These are phyloP conservation scores for Jasminum sambac DNA, from an alignment of 257 asterid species.

Conservation along the genomic window DNA sequence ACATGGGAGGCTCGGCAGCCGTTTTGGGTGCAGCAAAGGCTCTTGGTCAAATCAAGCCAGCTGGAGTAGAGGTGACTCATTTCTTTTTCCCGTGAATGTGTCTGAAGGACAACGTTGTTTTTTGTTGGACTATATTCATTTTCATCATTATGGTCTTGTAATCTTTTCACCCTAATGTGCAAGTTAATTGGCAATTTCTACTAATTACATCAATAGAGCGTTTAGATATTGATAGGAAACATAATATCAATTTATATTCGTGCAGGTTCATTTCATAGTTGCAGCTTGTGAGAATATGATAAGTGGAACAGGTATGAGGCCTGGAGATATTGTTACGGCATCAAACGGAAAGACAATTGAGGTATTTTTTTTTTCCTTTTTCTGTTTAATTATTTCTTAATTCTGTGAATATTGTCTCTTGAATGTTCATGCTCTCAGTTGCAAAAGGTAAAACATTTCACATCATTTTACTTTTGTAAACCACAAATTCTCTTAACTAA, in stretches of 20 bases:
- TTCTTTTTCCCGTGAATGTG: slow-evolving; percentile 2
- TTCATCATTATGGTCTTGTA: slow-evolving; percentile 5
- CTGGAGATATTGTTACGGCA: slow-evolving; percentile 59
- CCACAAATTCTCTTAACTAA: neutral
- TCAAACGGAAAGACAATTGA: slow-evolving; percentile 68
- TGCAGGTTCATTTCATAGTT: slow-evolving; percentile 60
- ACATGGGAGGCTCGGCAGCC: slow-evolving; percentile 99
- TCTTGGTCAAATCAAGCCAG: slow-evolving; percentile 87
- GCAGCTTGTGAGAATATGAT: slow-evolving; percentile 77
- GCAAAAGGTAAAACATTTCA: neutral
- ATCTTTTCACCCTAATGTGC: no score
- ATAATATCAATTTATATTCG: slow-evolving; percentile 18
- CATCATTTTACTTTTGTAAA: neutral
- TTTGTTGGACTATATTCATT: slow-evolving; percentile 13
- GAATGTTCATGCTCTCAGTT: neutral
- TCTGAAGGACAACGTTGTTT: slow-evolving; percentile 12
- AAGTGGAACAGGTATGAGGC: slow-evolving; percentile 73
- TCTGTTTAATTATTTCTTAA: slow-evolving; percentile 14
- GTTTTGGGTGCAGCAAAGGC: slow-evolving; percentile 99
- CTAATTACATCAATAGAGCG: neutral
- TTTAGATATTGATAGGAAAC: slow-evolving; percentile 8
- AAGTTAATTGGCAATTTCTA: neutral
- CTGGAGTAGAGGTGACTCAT: slow-evolving; percentile 84
- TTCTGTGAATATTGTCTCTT: slow-evolving; percentile 1
- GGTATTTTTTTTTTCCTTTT: slow-evolving; percentile 33